Evolutionary conservation across 2,329 filamentous ascomycete species (phyloP).

Genomic region (Ceratocystis ficicola): DNA sequence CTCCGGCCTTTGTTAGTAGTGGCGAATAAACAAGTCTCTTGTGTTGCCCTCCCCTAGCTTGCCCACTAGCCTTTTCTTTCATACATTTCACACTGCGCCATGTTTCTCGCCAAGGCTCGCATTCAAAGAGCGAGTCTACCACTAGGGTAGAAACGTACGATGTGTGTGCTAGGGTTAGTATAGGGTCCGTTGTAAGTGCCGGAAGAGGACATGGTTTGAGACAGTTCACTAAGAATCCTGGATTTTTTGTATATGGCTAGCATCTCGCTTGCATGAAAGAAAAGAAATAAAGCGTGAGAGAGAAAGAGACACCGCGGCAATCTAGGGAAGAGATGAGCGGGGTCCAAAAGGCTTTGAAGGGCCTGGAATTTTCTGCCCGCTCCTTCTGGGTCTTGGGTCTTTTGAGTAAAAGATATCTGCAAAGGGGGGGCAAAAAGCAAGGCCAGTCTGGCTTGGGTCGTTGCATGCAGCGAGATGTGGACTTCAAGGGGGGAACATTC

Average conservation of each 20-base stretch:
- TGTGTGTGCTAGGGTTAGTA: not conserved
- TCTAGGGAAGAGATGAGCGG: not conserved
- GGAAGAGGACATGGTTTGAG: not conserved
- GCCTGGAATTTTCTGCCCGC: not conserved
- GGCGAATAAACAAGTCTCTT: no score
- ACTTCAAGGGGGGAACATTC: not conserved
- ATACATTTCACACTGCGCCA: no score
- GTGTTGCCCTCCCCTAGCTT: no score
- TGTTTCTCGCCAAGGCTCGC: no score
- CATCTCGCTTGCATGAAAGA: not conserved
- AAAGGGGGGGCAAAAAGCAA: not conserved
- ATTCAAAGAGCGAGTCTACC: no score
- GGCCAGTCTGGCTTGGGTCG: not conserved
- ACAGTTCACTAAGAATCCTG: not conserved
- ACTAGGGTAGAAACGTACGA: not conserved
- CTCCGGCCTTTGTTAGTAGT: no score
- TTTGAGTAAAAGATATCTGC: not conserved
- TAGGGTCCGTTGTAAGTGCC: constrained; percentile 4
- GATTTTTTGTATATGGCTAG: not conserved
- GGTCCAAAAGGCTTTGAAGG: not conserved
- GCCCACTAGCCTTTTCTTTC: no score
- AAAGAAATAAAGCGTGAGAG: not conserved
- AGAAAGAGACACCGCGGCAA: not conserved
- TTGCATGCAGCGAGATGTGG: constrained; percentile 2
- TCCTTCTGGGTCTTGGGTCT: not conserved